Evolutionary conservation across 1,284 basidiomycete species (phyloP).

Genomic region (Ustilago loliicola): DNA sequence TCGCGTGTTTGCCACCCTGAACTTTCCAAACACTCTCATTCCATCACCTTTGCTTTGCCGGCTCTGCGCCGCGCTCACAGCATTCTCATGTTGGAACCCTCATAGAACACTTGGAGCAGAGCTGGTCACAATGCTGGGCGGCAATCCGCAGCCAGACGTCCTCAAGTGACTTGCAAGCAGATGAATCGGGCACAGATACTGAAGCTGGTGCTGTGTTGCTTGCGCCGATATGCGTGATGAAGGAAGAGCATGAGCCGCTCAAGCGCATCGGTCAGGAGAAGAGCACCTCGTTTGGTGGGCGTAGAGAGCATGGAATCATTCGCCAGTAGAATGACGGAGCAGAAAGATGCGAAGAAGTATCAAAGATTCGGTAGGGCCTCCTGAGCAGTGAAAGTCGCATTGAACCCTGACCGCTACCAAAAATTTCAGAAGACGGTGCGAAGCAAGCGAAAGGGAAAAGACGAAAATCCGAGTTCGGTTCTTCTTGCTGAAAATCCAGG

Average conservation of each 20-base stretch:
- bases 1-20: slow-evolving; percentile 2
- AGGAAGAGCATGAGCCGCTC: slow-evolving; percentile 7
- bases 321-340: slow-evolving; percentile 6
- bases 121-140: no score
- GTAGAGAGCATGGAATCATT: not conserved
- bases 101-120: no score
- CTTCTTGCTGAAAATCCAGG: not conserved
- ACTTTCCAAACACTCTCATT: not conserved
- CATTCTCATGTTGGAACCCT: not conserved
- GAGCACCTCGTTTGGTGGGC: not conserved
- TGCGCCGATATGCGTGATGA: slow-evolving; percentile 1
- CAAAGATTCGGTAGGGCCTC: not conserved
- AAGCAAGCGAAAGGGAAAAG: not conserved
- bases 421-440: not conserved
- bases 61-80: not conserved
- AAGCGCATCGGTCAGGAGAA: not conserved
- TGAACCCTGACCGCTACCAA: not conserved
- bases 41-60: not conserved
- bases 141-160: no score
- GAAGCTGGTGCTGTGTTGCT: not conserved
- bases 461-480: not conserved
- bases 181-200: no score
- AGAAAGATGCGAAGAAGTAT: slow-evolving; percentile 2
- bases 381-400: not conserved
- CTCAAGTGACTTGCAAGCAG: no score